A percentile compares a stretch with the other conserved stretches of the same genome.
Evolutionary conservation across 1,284 basidiomycete species (phyloP).

Genomic region (Trametes pubescens): DNA sequence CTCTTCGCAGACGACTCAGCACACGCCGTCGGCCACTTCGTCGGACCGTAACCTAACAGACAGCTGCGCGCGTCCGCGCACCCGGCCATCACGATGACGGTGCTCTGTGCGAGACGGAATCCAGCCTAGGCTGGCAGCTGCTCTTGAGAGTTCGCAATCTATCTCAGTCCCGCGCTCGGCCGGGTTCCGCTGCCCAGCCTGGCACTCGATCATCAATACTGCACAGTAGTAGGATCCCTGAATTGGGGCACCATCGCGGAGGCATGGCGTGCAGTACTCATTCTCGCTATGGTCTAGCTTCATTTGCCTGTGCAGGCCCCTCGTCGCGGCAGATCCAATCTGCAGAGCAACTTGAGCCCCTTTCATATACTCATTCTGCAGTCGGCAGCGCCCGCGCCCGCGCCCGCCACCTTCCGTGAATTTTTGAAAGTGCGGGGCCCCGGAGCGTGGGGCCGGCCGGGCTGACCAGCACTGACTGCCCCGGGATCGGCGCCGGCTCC

Average conservation of each 20-base stretch:
- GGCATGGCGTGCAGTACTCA: no score
- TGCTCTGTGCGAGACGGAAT: neutral
- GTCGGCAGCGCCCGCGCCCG: no score
- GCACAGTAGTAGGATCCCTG: no score
- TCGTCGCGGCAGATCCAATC: no score
- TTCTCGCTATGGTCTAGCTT: no score
- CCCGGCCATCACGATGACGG: neutral
- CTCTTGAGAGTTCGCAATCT: slow-evolving; percentile 4
- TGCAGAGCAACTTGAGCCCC: neutral
- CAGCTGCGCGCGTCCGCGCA: neutral
- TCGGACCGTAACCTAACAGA: neutral
- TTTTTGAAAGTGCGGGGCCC: neutral
- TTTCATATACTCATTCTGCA: no score
- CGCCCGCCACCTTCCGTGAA: neutral
- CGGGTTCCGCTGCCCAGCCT: no score
- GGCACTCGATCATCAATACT: no score
- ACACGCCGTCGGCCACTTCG: neutral
- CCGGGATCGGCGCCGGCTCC: neutral
- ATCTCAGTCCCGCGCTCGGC: slow-evolving; percentile 7
- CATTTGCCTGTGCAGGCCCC: no score
- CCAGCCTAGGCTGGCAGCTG: slow-evolving; percentile 11
- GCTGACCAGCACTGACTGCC: neutral
- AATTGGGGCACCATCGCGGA: no score
- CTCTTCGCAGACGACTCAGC: neutral
- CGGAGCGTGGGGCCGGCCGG: neutral